A percentile compares a stretch with the other conserved stretches of the same genome.
These are phyloP conservation scores for Scleroderma citrinum DNA, from an alignment of 768 basidiomycete genomes.

Conservation along the genomic window DNA sequence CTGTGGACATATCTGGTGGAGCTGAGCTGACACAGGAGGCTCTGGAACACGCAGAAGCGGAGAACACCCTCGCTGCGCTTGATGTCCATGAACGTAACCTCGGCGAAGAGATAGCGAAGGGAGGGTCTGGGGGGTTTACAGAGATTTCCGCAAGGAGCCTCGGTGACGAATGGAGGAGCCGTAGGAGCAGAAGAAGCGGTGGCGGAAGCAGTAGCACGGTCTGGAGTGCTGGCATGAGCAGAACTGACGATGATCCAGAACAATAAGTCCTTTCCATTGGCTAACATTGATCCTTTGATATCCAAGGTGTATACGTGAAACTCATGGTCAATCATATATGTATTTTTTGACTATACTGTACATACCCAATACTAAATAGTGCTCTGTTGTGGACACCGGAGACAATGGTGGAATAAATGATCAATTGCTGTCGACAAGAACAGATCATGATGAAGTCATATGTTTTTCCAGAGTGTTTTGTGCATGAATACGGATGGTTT, in stretches of 20 bases:
- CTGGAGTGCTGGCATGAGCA: slow-evolving; percentile 83
- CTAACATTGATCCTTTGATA: too few relatives aligned
- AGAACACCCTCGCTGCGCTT: slow-evolving; percentile 67
- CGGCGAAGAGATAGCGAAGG: slow-evolving; percentile 72
- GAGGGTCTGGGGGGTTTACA: slow-evolving; percentile 69
- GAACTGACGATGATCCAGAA: slow-evolving; percentile 43
- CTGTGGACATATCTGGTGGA: too few relatives aligned
- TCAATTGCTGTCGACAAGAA: too few relatives aligned
- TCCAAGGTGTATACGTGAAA: background rate
- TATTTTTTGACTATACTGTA: slow-evolving; percentile 1
- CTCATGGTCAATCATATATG: background rate
- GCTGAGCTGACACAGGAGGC: slow-evolving; percentile 68
- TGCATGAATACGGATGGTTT: slow-evolving; percentile 73
- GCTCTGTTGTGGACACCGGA: too few relatives aligned
- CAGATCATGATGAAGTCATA: slow-evolving; percentile 9
- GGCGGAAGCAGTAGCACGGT: slow-evolving; percentile 75
- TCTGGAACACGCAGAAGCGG: slow-evolving; percentile 72
- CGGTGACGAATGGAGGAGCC: slow-evolving; percentile 51
- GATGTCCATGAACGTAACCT: slow-evolving; percentile 73
- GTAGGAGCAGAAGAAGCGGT: slow-evolving; percentile 42
- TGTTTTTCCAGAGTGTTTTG: slow-evolving; percentile 69
- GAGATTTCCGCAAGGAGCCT: slow-evolving; percentile 51
- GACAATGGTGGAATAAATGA: too few relatives aligned
- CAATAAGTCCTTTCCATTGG: slow-evolving; percentile 20
- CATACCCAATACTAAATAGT: background rate